Percentiles rank a stretch among this genome's conserved stretches.
Conservation (phyloP, 495 filamentous ascomycete genomes). For the Trichoderma gamsii region DNA sequence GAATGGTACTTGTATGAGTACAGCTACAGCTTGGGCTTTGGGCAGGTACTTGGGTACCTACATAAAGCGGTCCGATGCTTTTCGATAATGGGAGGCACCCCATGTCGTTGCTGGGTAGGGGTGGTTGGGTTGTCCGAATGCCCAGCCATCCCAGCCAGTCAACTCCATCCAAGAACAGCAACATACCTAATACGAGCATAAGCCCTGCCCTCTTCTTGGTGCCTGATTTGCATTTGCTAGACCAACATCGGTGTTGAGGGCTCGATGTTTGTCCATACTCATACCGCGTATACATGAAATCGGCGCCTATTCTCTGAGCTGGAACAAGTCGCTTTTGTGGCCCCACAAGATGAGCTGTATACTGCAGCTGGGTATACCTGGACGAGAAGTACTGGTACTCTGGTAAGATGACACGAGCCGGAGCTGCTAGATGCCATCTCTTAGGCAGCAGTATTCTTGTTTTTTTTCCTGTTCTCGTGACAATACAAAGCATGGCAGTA, state of each 20-base stretch:
- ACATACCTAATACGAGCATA: not conserved
- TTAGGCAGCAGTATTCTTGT: not conserved
- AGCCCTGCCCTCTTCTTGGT: not conserved
- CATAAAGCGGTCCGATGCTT: not conserved
- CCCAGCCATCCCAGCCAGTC: not conserved
- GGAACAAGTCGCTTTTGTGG: not conserved
- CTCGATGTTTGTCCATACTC: not conserved
- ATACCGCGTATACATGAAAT: not conserved
- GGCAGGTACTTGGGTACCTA: not conserved
- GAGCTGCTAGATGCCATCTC: not conserved
- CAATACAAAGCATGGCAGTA: not conserved
- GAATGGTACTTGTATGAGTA: not conserved
- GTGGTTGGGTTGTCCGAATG: not conserved
- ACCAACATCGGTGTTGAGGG: not conserved
- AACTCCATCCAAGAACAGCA: constrained; percentile 5
- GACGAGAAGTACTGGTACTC: not conserved
- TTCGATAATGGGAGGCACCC: not conserved
- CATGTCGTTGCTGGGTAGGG: not conserved
- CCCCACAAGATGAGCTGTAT: not conserved
- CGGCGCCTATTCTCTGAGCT: not conserved
- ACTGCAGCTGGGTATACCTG: not conserved
- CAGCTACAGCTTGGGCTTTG: not conserved
- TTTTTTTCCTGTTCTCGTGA: not conserved
- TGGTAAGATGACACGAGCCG: not conserved
- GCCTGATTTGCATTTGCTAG: constrained; percentile 1